Evolutionary conservation across 73 alveolate genomes (phyloP), one percentile per base, ranked within the genome.

Genomic region (Stentor roeselii): DNA sequence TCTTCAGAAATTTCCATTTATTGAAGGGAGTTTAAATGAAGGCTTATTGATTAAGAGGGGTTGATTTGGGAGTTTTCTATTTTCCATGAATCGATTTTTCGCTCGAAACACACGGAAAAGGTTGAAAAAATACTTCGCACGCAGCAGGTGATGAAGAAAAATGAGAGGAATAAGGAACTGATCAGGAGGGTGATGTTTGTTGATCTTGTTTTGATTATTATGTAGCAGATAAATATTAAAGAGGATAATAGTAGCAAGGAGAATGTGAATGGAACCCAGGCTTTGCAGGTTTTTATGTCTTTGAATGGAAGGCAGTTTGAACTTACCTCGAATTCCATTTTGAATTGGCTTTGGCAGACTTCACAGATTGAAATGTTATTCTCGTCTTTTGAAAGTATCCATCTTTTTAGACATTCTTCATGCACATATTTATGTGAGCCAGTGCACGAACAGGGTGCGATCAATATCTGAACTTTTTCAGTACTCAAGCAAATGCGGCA

Each of bases 381-480:
- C 32, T 77, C 86, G 42, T 86, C 82, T 39, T 86, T 86, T 34
- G 82, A 82, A 41, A 80, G 89, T 6, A 86, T 83, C 92, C 92
- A 86, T 32, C 35, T 78, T 37, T 83, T 82, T 3, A 86, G 50
- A 36, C 92, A 86, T 2, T 42, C 84, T 3, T 80, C 85, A 83
- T 86, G 92, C 15, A 86, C 76, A 80, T 34, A 61, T 83, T 83
- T 86, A 80, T 80, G 40, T 14, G 92, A 77, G 67, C 92, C 92
- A 3, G 92, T 60, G 83, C 92, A 86, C 30, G 60, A 35, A 59
- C 92, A 86, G 2, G 92, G 89, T 59, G 82, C 75, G 3, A 86
- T 74, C 15, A 86, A 27, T 3, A 88, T 83, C 32, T 61, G 75
- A 3, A 36, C 35, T 1, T 82, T 87, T 67, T 86, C 92, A 32